Conservation (phyloP, 345 rosid genomes). For the Kandelia obovata region DNA sequence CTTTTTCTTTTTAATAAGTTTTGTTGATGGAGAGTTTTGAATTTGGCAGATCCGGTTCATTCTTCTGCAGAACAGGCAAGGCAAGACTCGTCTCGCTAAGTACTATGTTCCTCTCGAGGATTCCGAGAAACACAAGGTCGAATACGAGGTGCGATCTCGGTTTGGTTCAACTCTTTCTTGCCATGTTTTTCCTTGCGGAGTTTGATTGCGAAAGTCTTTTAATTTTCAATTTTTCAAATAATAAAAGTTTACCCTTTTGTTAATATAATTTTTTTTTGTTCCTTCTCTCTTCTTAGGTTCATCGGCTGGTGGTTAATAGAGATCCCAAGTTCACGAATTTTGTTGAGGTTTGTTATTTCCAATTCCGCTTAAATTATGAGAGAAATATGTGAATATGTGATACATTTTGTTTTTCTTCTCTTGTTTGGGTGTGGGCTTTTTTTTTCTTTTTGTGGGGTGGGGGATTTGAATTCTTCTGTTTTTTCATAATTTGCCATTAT, state of each 20-base stretch:
- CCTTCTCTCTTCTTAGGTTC: constrained; percentile 46
- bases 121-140: constrained; percentile 96
- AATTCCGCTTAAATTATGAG: not conserved
- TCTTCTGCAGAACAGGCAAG: constrained; percentile 94
- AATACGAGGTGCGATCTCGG: constrained; percentile 69
- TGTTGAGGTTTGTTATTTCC: constrained; percentile 65
- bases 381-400: too few relatives aligned
- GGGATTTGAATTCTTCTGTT: too few relatives aligned
- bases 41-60: constrained; percentile 91
- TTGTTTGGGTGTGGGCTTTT: too few relatives aligned
- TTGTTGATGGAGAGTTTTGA: not conserved
- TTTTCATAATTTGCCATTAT: too few relatives aligned
- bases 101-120: constrained; percentile 98
- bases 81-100: constrained; percentile 98
- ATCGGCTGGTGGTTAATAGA: constrained; percentile 91
- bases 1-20: too few relatives aligned
- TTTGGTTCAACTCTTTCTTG: not conserved
- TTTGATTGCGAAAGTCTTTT: not conserved
- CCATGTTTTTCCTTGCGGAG: not conserved
- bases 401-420: too few relatives aligned
- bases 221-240: not conserved
- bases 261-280: not conserved
- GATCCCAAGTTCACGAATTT: constrained; percentile 94
- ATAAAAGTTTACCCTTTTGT: not conserved
- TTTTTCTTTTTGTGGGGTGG: too few relatives aligned